Evolutionary conservation across 177 flowering plant genomes (phyloP).

Genomic region (Vitis hybrid): DNA sequence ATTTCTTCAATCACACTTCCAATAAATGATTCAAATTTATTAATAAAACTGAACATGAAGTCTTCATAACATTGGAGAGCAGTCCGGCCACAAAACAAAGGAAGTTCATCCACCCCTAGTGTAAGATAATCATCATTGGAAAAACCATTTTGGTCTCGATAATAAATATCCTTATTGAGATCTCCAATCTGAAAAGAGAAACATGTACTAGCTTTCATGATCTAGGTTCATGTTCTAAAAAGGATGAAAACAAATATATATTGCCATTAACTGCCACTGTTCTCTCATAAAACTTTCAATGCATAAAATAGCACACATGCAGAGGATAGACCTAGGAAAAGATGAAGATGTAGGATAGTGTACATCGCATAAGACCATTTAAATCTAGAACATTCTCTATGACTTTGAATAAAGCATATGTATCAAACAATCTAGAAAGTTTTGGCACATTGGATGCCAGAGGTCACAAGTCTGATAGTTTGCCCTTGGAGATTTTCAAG

Average conservation of each 20-base stretch:
- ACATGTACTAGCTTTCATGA: conserved; percentile 3
- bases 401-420: too few relatives aligned
- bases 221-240: not conserved
- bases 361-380: not conserved
- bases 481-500: not conserved
- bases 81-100: conserved; percentile 55
- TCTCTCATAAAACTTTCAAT: not conserved
- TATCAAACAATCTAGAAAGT: too few relatives aligned
- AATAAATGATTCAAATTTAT: conserved; percentile 40
- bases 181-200: conserved; percentile 46
- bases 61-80: conserved; percentile 66
- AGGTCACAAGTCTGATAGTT: not conserved
- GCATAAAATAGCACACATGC: not conserved
- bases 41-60: conserved; percentile 45
- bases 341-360: not conserved
- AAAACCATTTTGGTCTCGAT: conserved; percentile 45
- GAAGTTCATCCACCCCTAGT: conserved; percentile 53
- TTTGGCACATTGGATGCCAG: too few relatives aligned
- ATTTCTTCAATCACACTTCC: conserved; percentile 57
- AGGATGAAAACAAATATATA: not conserved
- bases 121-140: conserved; percentile 53
- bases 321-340: not conserved
- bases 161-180: conserved; percentile 45
- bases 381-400: too few relatives aligned
- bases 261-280: not conserved